Evolutionary conservation across 2,329 filamentous ascomycete genomes (phyloP), one percentile per base, ranked within the genome.

Genomic region (Fusarium chlamydosporum): DNA sequence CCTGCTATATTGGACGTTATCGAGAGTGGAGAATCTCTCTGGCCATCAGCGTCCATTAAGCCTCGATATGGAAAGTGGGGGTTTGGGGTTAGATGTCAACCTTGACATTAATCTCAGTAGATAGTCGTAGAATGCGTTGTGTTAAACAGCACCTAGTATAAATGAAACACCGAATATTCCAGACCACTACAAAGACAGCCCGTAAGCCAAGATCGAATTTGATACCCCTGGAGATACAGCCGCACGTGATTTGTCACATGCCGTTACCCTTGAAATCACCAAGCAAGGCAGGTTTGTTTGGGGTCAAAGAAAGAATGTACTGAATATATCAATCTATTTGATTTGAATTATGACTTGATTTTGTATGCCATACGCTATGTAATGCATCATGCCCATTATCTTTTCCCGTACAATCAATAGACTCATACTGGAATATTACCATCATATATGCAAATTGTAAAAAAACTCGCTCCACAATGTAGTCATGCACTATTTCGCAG

Each of bases 11-110:
- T 82, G 53, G 82, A 77, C 7, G 79, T 79, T 46, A 82, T 80
- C 43, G 80, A 84, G 26, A 85, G 76, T 7, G 82, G 82, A 29
- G 81, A 81, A 73, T 85, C 82, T 42, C 72, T 70, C 33, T 77
- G 72, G 29, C 61, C 63, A 42, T 31, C 26, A 42, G 67, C 58
- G 51, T 75, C 75, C 75, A 78, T 75, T 45, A 47, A 23, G n/a
- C 15, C n/a, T 33, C 26, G 40, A 34, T 27, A 26, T 27, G 26
- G 7, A n/a, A 11, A 4, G 12, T 7, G 18, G 42, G 10, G 31
- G 7, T 29, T n/a, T 26, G 13, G 33, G 16, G 31, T 6, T 18
- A 15, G 7, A 29, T 18, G 16, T 16, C 12, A 6, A 29, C 27
- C 47, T 38, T 38, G 23, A 34, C 33, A 29, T 27, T 33, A 18